Evolutionary conservation across 2,329 filamentous ascomycete genomes (phyloP), one percentile per base, ranked within the genome.

Genomic region (Rhynchosporium secalis): DNA sequence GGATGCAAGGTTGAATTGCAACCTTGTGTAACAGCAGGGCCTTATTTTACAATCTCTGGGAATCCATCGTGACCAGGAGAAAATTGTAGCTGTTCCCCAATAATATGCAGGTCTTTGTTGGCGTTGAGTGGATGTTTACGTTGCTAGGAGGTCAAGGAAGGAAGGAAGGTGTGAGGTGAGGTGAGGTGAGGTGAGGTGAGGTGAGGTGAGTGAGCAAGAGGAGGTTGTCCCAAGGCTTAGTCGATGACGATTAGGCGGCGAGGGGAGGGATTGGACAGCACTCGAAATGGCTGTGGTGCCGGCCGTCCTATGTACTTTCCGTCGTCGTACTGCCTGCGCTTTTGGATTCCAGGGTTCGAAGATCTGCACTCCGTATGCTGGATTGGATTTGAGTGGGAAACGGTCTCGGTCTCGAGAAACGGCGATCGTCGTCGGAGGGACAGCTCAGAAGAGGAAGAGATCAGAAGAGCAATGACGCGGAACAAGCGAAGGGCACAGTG

Each of bases 51-150:
- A 58, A 62, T 61, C 51, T 59, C 41, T 48, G 48, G 31, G 41
- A 40, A 56, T 46, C 60, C 65, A 66, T 66, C n/a, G 3, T 61
- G 56, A 36, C 54, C 48, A 48, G 45, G 31, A 20, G 41, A 43
- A n/a, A 43, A 20, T 9, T 46, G 38, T 40, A 28, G 54, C 45
- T 28, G 41, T n/a, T 36, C 49, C 4, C 28, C 20, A 28, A 12
- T 29, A 29, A 12, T 41, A n/a, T 20, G 38, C 26, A 31, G 12
- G 9, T 41, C 13, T 40, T 29, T 46, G 28, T 38, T 28, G 46
- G 28, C n/a, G 10, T 4, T 57, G 28, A 36, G 40, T 36, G n/a
- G 29, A 3, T 12, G 9, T 38, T 10, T 28, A 36, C 41, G 48
- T 13, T 60, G 49, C 40, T 10, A 48, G 28, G 47, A 54, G 41